A percentile compares a stretch with the other conserved stretches of the same genome.
Evolutionary conservation across 202 grass and related monocot genomes (phyloP).

Genomic region (Thinopyrum obtusiflorum): DNA sequence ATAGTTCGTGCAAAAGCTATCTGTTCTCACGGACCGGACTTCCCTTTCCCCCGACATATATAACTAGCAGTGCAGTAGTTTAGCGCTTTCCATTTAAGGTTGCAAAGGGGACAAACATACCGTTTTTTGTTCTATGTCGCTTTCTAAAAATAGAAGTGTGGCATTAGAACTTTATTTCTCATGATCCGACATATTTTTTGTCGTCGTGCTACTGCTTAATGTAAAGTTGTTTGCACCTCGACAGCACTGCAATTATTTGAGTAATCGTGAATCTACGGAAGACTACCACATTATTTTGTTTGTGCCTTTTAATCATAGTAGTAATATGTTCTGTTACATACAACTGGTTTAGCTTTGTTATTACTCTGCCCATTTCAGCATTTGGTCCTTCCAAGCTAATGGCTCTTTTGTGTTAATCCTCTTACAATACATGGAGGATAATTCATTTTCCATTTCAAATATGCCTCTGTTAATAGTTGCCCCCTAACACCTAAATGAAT

Average conservation of each 20-base stretch:
- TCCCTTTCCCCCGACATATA: no score
- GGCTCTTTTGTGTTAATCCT: not conserved
- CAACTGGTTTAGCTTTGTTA: slow-evolving; percentile 4
- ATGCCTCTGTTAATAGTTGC: not conserved
- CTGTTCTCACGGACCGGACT: no score
- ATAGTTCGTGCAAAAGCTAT: no score
- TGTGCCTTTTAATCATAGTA: not conserved
- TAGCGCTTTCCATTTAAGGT: not conserved
- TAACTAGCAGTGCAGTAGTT: not conserved
- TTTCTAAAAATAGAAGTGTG: not conserved
- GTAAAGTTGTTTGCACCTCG: not conserved
- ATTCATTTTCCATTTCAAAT: not conserved
- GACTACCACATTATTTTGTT: not conserved
- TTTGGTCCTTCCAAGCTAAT: not conserved
- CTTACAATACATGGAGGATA: not conserved
- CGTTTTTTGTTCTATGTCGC: not conserved
- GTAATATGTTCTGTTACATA: not conserved
- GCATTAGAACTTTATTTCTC: not conserved
- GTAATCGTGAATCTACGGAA: not conserved
- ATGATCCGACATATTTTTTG: not conserved
- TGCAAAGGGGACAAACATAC: not conserved
- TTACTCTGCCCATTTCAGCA: not conserved
- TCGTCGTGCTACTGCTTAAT: not conserved
- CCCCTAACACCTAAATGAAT: not conserved
- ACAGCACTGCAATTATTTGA: not conserved